Evolutionary conservation across 169 alveolate species (phyloP), one percentile per base, ranked within the genome.

Genomic region (Cryptosporidium baileyi): DNA sequence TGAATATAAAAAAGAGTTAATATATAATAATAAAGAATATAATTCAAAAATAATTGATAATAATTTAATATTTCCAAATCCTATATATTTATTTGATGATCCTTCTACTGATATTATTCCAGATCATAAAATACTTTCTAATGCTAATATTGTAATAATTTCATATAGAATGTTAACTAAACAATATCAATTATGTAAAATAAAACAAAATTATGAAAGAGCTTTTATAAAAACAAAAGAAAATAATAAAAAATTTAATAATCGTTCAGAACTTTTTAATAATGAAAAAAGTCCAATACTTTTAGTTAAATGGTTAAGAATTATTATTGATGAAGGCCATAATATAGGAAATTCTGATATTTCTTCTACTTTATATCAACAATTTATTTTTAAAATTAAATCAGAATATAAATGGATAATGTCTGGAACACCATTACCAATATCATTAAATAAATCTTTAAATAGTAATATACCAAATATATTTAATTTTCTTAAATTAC

Each of bases 151-250:
- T 0, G 85, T 74, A 0, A 34, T 74, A 36, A 26, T 74, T 26
- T 74, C 85, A 5, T 74, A 74, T n/a, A 74, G 85, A 36, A 74
- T 74, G 85, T 54, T 74, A 40, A 74, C 85, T 17, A 74, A 26
- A 54, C 85, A 74, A 41, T 74, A 41, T 41, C 85, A 74, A 19
- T 1, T 74, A 19, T 74, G 85, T 43, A 74, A 74, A 17, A 13
- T 57, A 19, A 52, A 59, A 41, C 17, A 54, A 30, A 38, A 54
- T 3, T 74, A 74, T 17, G 54, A n/a, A n/a, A 74, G 85, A 74
- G 85, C 60, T 8, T 74, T 13, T 57, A 1, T 38, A n/a, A 26
- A 32, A 28, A 32, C 15, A 38, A 22, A 24, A 5, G n/a, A 51
- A 24, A 26, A 3, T 11, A n/a, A 6, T 47, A 5, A 30, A 32